Base-by-base conservation (phyloP, 306 rosid genomes). In the Astragalus glycyphyllos region DNA sequence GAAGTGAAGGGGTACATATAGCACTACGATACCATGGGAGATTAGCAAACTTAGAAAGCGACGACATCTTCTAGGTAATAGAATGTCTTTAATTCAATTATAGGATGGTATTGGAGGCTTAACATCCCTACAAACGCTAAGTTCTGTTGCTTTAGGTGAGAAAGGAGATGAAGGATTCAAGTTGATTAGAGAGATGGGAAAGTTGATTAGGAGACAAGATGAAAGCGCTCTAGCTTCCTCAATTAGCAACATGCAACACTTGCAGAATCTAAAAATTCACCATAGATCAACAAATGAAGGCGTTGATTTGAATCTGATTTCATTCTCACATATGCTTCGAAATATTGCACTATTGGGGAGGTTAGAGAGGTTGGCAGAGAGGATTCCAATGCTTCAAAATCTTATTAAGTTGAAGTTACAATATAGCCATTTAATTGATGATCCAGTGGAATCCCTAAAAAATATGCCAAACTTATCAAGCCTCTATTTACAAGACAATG, bases 301-400 rank as follows among this genome's bases (percentile, higher is more conserved):
- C 29, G 15, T 37, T 37, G 48, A 65, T 45, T n/a, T 65, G 70
- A 2, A 29, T 12, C 11, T 3, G 4, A 34, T 8, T n/a, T 34
- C 65, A 13, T 10, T 26, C 14, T 8, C 40, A 0, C 23, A 23
- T 29, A 58, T n/a, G 45, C 65, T 58, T 34, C 65, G 12, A 14
- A 9, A 58, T n/a, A 20, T 58, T 58, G 1, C 8, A 1, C 20
- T 58, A 1, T 4, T n/a, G 0, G 64, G 44, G 12, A 58, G 34
- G 64, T 31, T 58, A 8, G 16, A 58, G 6, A 58, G 4, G 20
- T 14, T 66, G 31, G 58, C 58, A 2, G 10, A 47, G 0, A 47
- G 58, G 58, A 50, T 66, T 14, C 46, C 46, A 13, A 3, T 14
- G 29, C 71, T 66, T n/a, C 32, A 48, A 48, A 31, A 66, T 32